These are phyloP conservation scores for Striga asiatica DNA, from an alignment of 257 asterid genomes.

Conservation along the genomic window DNA sequence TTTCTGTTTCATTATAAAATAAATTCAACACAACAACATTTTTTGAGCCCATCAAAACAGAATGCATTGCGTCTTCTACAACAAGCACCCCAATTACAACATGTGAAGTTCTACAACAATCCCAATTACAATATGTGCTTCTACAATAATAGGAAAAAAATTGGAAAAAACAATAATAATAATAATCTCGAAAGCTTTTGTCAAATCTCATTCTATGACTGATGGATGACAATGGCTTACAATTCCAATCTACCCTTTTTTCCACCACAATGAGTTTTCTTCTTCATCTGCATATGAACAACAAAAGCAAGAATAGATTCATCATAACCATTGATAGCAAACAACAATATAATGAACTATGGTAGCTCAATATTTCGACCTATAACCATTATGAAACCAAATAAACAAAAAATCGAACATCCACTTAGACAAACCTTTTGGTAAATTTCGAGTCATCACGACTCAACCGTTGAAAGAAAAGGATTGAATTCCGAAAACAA, in stretches of 20 bases:
- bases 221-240: not conserved
- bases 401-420: not conserved
- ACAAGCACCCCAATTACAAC: too few relatives aligned
- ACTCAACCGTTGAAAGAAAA: constrained; percentile 61
- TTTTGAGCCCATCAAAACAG: too few relatives aligned
- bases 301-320: constrained; percentile 7
- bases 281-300: constrained; percentile 18
- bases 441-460: constrained; percentile 20
- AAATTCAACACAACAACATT: too few relatives aligned
- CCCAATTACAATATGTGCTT: too few relatives aligned
- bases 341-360: too few relatives aligned
- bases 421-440: constrained; percentile 23
- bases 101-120: too few relatives aligned
- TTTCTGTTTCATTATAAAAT: too few relatives aligned
- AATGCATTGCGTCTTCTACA: too few relatives aligned
- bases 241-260: constrained; percentile 1
- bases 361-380: not conserved
- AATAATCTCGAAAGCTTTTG: too few relatives aligned
- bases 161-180: too few relatives aligned
- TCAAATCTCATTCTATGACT: constrained; percentile 9
- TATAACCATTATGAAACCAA: not conserved
- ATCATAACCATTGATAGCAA: not conserved
- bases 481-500: constrained; percentile 88
- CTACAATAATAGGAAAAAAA: too few relatives aligned
- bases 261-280: constrained; percentile 7